Evolutionary conservation across 768 basidiomycete species (phyloP).

Genomic region (Collybia nuda): DNA sequence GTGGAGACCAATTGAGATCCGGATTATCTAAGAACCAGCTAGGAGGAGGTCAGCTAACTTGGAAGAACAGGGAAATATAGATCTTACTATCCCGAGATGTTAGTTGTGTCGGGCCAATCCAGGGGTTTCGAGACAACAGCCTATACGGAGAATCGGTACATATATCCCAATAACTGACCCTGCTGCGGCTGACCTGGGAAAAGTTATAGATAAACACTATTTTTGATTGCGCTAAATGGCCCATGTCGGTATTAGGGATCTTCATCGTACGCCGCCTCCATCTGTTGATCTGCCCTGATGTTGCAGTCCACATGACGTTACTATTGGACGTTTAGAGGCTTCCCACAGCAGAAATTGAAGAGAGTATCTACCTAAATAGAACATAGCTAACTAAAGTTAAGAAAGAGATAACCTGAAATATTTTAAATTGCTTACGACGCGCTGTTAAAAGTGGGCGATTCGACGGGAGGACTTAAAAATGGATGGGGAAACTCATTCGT

Average conservation of each 20-base stretch:
- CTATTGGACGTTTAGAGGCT: slow-evolving; percentile 17
- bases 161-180: background rate
- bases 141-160: slow-evolving; percentile 13
- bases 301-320: slow-evolving; percentile 68
- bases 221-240: slow-evolving; percentile 56
- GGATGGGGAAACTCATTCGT: slow-evolving; percentile 66
- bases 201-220: slow-evolving; percentile 70
- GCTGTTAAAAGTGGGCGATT: slow-evolving; percentile 60
- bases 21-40: slow-evolving; percentile 71
- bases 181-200: slow-evolving; percentile 37
- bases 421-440: slow-evolving; percentile 41
- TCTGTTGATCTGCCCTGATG: slow-evolving; percentile 61
- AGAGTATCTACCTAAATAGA: slow-evolving; percentile 50
- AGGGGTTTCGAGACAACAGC: slow-evolving; percentile 69
- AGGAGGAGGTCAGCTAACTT: slow-evolving; percentile 1
- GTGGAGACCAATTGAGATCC: slow-evolving; percentile 57
- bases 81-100: slow-evolving; percentile 56
- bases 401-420: background rate
- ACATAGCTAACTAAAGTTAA: slow-evolving; percentile 41
- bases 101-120: slow-evolving; percentile 63
- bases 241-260: slow-evolving; percentile 57
- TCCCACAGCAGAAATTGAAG: background rate
- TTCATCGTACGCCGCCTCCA: slow-evolving; percentile 57
- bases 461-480: slow-evolving; percentile 62
- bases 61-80: background rate